Conservation (phyloP, 306 rosid genomes). For the Betula pendula region DNA sequence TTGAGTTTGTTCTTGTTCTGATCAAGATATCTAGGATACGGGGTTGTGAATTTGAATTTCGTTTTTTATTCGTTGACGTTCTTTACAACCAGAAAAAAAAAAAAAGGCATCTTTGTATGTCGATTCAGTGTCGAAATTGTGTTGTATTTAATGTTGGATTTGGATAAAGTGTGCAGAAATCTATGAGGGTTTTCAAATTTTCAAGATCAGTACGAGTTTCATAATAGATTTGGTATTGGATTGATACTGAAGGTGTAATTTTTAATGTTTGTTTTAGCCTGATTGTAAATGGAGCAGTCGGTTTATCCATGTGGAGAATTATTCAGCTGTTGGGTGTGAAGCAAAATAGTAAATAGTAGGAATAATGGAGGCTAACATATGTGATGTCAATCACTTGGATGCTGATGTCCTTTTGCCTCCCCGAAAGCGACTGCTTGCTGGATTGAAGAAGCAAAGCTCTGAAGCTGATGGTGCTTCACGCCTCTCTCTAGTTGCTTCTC, state of each 20-base stretch:
- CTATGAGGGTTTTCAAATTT: conserved; percentile 12
- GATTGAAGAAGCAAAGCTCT: conserved; percentile 79
- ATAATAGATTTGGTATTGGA: conserved; percentile 28
- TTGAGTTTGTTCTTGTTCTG: conserved; percentile 19
- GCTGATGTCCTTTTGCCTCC: conserved; percentile 95
- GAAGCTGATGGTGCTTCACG: conserved; percentile 53
- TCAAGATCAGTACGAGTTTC: conserved; percentile 11
- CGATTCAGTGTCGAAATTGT: conserved; percentile 24
- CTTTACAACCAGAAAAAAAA: conserved; percentile 14
- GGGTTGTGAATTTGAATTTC: conserved; percentile 19
- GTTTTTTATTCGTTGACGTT: conserved; percentile 26
- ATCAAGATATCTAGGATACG: conserved; percentile 19
- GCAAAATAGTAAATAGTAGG: conserved; percentile 26
- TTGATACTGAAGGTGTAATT: conserved; percentile 24
- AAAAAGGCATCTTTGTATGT: background rate
- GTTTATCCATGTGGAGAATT: conserved; percentile 38
- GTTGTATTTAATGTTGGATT: conserved; percentile 25
- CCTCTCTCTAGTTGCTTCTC: conserved; percentile 57
- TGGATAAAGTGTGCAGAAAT: conserved; percentile 32
- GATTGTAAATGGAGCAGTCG: conserved; percentile 35
- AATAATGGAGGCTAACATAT: conserved; percentile 72
- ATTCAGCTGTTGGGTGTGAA: conserved; percentile 35
- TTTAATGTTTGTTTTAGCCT: conserved; percentile 20
- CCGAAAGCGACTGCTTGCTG: conserved; percentile 93
- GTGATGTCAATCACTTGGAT: conserved; percentile 76